These are phyloP conservation scores for Lentinula detonsa DNA, from an alignment of 768 basidiomycete genomes.

Conservation along the genomic window DNA sequence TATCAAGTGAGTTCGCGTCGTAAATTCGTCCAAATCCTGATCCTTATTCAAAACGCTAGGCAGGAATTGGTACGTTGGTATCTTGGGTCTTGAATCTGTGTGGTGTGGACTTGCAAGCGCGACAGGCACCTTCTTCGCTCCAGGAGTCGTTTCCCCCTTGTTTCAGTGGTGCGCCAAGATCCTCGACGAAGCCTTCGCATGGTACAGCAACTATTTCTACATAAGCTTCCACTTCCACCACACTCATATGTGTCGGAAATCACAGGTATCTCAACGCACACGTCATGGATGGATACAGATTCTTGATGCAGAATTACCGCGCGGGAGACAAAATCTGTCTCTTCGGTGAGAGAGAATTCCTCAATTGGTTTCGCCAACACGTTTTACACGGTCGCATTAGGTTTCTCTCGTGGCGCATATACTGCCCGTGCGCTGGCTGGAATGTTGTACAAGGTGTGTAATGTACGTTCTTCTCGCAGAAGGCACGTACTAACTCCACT, in stretches of 20 bases:
- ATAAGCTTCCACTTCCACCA: not conserved
- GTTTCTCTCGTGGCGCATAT: conserved; percentile 31
- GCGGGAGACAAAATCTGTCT: conserved; percentile 69
- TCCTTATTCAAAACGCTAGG: not conserved
- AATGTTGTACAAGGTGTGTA: conserved; percentile 58
- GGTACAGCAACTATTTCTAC: conserved; percentile 32
- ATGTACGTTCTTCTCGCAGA: not conserved
- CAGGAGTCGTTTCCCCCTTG: conserved; percentile 61
- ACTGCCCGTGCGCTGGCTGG: conserved; percentile 71
- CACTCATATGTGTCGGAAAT: not conserved
- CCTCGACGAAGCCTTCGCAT: conserved; percentile 66
- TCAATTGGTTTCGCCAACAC: not conserved
- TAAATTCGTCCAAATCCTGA: not conserved
- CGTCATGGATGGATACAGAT: conserved; percentile 64
- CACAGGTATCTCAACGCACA: conserved; percentile 43
- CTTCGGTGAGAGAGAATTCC: not conserved
- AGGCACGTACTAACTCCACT: not conserved
- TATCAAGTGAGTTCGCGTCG: not conserved
- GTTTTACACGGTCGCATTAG: not conserved
- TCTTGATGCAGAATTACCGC: conserved; percentile 75
- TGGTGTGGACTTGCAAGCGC: not conserved
- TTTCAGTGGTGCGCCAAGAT: conserved; percentile 54
- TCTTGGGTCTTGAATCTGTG: conserved; percentile 29
- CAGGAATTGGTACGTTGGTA: conserved; percentile 20
- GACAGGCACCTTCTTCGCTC: conserved; percentile 47